phyloP scores from a whole-genome alignment of 768 basidiomycete species.

The Rhodotorula kratochvilovae region DNA sequence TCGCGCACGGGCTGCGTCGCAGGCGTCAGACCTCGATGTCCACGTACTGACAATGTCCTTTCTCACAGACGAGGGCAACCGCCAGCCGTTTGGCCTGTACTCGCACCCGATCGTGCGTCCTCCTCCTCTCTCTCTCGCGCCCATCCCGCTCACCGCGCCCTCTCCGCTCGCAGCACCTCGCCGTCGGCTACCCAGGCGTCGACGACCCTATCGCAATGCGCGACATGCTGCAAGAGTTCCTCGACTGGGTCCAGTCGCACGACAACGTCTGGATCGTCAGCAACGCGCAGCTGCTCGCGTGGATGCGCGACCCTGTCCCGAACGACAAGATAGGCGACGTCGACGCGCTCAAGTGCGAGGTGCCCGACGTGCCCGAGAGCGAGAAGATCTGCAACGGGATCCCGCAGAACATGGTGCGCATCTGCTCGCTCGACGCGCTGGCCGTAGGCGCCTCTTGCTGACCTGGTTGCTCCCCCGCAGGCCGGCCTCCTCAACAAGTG shows the following conservation, averaged over 20 bases:
- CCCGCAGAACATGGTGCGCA: slow-evolving; percentile 56
- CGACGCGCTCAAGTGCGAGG: slow-evolving; percentile 60
- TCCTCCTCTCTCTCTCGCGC: not conserved
- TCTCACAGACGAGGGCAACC: slow-evolving; percentile 57
- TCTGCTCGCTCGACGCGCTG: too few species aligned
- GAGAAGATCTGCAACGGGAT: slow-evolving; percentile 74
- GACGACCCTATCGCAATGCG: slow-evolving; percentile 56
- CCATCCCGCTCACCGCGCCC: not conserved
- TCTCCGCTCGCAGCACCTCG: slow-evolving; percentile 51
- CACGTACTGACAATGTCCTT: not conserved
- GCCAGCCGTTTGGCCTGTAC: slow-evolving; percentile 75
- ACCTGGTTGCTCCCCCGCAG: slow-evolving; percentile 45
- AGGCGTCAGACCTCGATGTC: too few species aligned
- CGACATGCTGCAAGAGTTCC: slow-evolving; percentile 69
- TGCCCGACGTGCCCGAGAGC: slow-evolving; percentile 58
- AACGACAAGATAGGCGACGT: slow-evolving; percentile 58
- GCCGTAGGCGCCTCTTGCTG: not conserved
- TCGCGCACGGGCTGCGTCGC: too few species aligned
- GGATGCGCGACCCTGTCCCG: slow-evolving; percentile 67
- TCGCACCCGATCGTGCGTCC: slow-evolving; percentile 61
- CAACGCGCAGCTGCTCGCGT: slow-evolving; percentile 58
- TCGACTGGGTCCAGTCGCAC: slow-evolving; percentile 75
- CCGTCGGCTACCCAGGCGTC: slow-evolving; percentile 55
- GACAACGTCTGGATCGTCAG: slow-evolving; percentile 55
- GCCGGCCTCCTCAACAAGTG: slow-evolving; percentile 60